These are phyloP conservation scores for Pseudozyma sp. DNA, from an alignment of 1,284 basidiomycete genomes.

Conservation along the genomic window DNA sequence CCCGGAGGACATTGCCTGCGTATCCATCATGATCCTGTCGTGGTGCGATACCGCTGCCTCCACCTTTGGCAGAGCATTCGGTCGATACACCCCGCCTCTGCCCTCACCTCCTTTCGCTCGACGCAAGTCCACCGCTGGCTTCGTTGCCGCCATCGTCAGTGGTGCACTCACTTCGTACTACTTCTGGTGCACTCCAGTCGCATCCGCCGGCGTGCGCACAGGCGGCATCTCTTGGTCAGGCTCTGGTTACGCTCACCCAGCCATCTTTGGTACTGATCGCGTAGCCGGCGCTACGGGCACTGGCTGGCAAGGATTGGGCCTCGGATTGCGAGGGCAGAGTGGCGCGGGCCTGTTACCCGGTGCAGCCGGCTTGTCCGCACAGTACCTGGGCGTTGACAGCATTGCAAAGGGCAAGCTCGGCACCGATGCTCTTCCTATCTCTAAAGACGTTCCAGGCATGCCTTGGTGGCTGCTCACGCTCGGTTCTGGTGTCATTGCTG, in stretches of 20 bases:
- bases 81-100: conserved; percentile 80
- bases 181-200: conserved; percentile 77
- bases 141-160: conserved; percentile 83
- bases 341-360: conserved; percentile 32
- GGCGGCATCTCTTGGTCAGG: conserved; percentile 62
- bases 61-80: conserved; percentile 88
- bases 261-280: conserved; percentile 57
- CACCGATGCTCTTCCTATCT: conserved; percentile 22
- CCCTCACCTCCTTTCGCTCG: conserved; percentile 81
- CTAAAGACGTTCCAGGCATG: conserved; percentile 53
- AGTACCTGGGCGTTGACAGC: conserved; percentile 34
- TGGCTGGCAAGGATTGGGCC: conserved; percentile 51
- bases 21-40: conserved; percentile 74
- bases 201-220: conserved; percentile 45
- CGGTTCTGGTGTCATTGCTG: conserved; percentile 67
- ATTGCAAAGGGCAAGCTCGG: conserved; percentile 42
- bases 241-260: conserved; percentile 38
- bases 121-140: conserved; percentile 89
- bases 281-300: conserved; percentile 43
- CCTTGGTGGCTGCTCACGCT: conserved; percentile 55
- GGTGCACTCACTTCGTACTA: conserved; percentile 79
- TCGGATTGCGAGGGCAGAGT: conserved; percentile 44
- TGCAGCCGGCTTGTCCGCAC: conserved; percentile 29
- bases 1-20: conserved; percentile 66
- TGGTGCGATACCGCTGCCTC: conserved; percentile 98